Evolutionary conservation across 257 asterid species (phyloP).

Genomic region (Solanum paucissectum): DNA sequence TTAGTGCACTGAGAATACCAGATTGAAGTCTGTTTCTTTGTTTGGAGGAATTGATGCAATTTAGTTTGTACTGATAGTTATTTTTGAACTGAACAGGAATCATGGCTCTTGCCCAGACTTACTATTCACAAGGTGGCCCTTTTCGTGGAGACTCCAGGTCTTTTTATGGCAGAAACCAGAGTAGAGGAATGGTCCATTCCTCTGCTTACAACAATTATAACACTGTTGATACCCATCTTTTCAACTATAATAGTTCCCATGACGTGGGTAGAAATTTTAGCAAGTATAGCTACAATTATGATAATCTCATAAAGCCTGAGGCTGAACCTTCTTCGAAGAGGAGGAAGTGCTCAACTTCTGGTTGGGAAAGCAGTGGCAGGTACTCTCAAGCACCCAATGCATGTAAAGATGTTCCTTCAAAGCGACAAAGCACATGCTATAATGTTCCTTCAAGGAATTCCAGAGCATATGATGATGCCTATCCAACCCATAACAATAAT

Average conservation of each 20-base stretch:
- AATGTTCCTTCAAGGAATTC: slow-evolving; percentile 16
- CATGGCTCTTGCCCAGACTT: slow-evolving; percentile 58
- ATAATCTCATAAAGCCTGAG: slow-evolving; percentile 29
- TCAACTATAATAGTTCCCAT: slow-evolving; percentile 6
- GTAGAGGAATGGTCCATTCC: slow-evolving; percentile 16
- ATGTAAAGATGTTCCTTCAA: slow-evolving; percentile 5
- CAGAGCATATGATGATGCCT: slow-evolving; percentile 13
- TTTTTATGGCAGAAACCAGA: slow-evolving; percentile 32
- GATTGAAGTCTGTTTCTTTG: not conserved
- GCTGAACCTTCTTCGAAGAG: slow-evolving; percentile 43
- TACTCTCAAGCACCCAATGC: slow-evolving; percentile 31
- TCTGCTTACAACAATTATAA: slow-evolving; percentile 16
- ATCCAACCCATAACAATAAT: slow-evolving; percentile 10
- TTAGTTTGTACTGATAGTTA: not conserved
- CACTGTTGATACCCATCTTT: slow-evolving; percentile 14
- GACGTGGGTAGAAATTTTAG: slow-evolving; percentile 20
- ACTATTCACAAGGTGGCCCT: slow-evolving; percentile 35
- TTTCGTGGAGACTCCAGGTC: slow-evolving; percentile 31
- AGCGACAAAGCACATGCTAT: not conserved
- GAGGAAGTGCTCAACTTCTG: slow-evolving; percentile 52
- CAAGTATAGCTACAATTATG: slow-evolving; percentile 20
- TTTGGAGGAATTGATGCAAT: not conserved
- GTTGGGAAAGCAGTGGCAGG: slow-evolving; percentile 33
- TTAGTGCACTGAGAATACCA: not conserved
- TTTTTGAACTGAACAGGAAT: slow-evolving; percentile 28